Evolutionary conservation across 2,329 filamentous ascomycete genomes (phyloP).

Genomic region (Paraphoma chrysanthemicola): DNA sequence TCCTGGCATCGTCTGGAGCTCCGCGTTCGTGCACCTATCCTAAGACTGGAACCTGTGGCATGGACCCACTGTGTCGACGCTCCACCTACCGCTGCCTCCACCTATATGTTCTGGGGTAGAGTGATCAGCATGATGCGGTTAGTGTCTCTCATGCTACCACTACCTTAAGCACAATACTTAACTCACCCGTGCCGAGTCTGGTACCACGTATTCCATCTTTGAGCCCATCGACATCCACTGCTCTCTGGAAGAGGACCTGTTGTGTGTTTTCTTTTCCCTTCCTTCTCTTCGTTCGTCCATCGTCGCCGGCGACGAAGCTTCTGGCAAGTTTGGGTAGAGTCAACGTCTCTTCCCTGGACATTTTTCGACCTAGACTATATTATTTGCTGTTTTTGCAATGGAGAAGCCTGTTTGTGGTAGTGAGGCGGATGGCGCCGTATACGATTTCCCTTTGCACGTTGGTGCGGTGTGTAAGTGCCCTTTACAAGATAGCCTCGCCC

Average conservation of each 20-base stretch:
- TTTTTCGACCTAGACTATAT: constrained; percentile 12
- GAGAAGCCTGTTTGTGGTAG: constrained; percentile 46
- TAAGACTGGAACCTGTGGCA: constrained; percentile 35
- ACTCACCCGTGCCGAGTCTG: constrained; percentile 37
- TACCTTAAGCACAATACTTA: constrained; percentile 37
- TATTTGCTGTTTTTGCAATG: constrained; percentile 34
- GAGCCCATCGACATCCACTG: constrained; percentile 25
- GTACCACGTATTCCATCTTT: constrained; percentile 26
- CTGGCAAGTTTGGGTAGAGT: constrained; percentile 33
- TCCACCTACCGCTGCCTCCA: constrained; percentile 30
- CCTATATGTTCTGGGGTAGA: constrained; percentile 33
- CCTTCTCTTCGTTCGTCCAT: constrained; percentile 28
- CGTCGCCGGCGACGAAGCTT: constrained; percentile 46
- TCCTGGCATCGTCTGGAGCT: constrained; percentile 42
- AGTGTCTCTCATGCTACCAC: constrained; percentile 25
- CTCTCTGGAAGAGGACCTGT: constrained; percentile 45
- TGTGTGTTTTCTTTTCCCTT: constrained; percentile 25
- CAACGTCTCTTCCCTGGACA: constrained; percentile 18
- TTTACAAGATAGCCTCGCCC: neutral
- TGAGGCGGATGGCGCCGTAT: constrained; percentile 33
- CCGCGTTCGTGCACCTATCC: constrained; percentile 34
- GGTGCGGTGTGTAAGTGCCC: constrained; percentile 46
- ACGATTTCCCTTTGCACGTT: constrained; percentile 48
- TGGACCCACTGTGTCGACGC: constrained; percentile 34
- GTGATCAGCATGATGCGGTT: constrained; percentile 37